Percentiles rank a stretch among this genome's conserved stretches.
Evolutionary conservation across 1,284 basidiomycete genomes (phyloP).

Genomic region (Sphaerobolus stellatus): DNA sequence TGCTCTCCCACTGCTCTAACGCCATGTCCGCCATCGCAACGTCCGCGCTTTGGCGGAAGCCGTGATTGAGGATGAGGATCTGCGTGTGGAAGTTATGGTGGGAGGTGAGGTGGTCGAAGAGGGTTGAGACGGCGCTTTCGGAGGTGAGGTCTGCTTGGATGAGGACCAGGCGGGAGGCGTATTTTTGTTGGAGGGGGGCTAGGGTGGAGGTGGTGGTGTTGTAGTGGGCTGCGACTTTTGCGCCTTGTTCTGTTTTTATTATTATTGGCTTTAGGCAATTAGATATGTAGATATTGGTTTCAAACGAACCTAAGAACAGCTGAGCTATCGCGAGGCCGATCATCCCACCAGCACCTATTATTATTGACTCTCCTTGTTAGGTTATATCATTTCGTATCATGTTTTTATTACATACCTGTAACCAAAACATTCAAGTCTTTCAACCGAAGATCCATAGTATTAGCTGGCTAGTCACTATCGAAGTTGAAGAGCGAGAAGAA

Average conservation of each 20-base stretch:
- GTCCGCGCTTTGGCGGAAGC: slow-evolving; percentile 47
- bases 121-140: slow-evolving; percentile 53
- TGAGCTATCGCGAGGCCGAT: slow-evolving; percentile 60
- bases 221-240: slow-evolving; percentile 72
- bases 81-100: too few species aligned
- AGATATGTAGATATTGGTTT: too few species aligned
- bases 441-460: slow-evolving; percentile 41
- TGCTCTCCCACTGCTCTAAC: slow-evolving; percentile 63
- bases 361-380: neutral
- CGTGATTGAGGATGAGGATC: slow-evolving; percentile 66
- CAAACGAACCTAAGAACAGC: slow-evolving; percentile 48
- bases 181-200: slow-evolving; percentile 40
- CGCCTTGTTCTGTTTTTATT: slow-evolving; percentile 73
- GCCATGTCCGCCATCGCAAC: slow-evolving; percentile 58
- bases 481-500: too few species aligned
- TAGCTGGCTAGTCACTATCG: too few species aligned
- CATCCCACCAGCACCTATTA: slow-evolving; percentile 62
- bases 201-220: slow-evolving; percentile 55
- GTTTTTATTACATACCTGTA: slow-evolving; percentile 34
- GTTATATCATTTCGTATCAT: neutral
- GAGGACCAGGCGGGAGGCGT: slow-evolving; percentile 36
- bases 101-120: too few species aligned
- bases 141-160: slow-evolving; percentile 59
- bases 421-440: slow-evolving; percentile 40
- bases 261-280: too few species aligned